These are phyloP conservation scores for Neolentinus lepideus DNA, from an alignment of 1,284 basidiomycete species.

Conservation along the genomic window DNA sequence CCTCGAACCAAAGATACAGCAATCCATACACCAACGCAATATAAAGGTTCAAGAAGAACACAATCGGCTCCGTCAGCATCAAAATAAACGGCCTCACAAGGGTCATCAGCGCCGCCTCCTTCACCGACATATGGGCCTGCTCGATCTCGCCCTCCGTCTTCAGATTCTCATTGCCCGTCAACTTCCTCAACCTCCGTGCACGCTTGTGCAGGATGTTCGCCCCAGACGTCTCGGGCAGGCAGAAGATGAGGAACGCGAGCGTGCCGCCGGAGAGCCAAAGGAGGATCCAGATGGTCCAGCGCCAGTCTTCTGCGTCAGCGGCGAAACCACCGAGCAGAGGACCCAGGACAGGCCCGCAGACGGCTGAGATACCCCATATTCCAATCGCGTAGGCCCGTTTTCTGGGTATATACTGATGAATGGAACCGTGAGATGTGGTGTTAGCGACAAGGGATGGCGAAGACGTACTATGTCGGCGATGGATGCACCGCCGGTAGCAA, in stretches of 20 bases:
- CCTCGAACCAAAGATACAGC: slow-evolving; percentile 13
- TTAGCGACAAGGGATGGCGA: not conserved
- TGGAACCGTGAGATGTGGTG: not conserved
- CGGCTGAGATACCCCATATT: slow-evolving; percentile 50
- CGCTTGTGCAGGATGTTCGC: slow-evolving; percentile 34
- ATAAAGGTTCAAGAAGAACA: slow-evolving; percentile 34
- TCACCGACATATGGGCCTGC: slow-evolving; percentile 13
- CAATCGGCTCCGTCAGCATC: slow-evolving; percentile 32
- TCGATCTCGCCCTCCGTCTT: slow-evolving; percentile 20
- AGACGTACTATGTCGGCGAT: slow-evolving; percentile 25
- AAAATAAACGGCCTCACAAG: slow-evolving; percentile 32
- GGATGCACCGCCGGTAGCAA: slow-evolving; percentile 24
- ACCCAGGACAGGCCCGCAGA: slow-evolving; percentile 35
- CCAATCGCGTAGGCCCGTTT: slow-evolving; percentile 49
- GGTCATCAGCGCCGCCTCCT: slow-evolving; percentile 20
- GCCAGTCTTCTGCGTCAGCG: slow-evolving; percentile 28
- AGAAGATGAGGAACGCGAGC: slow-evolving; percentile 33
- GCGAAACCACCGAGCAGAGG: slow-evolving; percentile 44
- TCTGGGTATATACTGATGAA: slow-evolving; percentile 37
- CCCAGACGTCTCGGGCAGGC: slow-evolving; percentile 41
- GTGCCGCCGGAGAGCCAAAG: slow-evolving; percentile 39
- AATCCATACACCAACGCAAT: slow-evolving; percentile 33
- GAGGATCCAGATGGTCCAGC: slow-evolving; percentile 50
- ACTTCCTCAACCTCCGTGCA: slow-evolving; percentile 18
- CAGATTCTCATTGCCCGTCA: slow-evolving; percentile 21